Evolutionary conservation across 345 rosid genomes (phyloP).

Genomic region (Turritis glabra): DNA sequence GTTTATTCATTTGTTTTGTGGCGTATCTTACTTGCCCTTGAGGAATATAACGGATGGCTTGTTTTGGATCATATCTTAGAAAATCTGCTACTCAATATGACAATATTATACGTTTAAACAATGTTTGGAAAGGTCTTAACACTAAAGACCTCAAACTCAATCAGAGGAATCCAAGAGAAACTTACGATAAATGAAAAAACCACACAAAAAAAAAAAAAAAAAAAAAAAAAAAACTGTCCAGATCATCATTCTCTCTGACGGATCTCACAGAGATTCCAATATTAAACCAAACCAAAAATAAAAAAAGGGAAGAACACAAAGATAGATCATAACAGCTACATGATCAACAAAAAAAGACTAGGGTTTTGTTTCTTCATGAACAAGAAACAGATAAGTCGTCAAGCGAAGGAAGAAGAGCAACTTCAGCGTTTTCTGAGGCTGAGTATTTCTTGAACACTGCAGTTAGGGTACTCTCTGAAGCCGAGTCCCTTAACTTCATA

Average conservation of each 20-base stretch:
- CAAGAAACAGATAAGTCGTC: constrained; percentile 1
- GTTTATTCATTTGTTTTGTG: constrained; percentile 22
- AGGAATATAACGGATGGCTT: neutral
- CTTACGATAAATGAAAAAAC: neutral
- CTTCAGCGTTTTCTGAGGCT: constrained; percentile 45
- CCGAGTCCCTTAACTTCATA: constrained; percentile 49
- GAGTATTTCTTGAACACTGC: constrained; percentile 64
- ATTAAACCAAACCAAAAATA: neutral
- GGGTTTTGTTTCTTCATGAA: neutral
- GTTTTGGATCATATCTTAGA: neutral
- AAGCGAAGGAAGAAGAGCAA: constrained; percentile 17
- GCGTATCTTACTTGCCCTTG: constrained; percentile 15
- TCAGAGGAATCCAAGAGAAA: neutral
- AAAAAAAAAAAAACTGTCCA: neutral
- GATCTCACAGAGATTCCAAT: neutral
- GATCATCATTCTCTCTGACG: neutral
- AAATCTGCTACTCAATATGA: neutral
- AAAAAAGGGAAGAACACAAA: neutral
- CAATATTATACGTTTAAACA: neutral
- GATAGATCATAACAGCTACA: neutral
- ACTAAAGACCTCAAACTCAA: neutral
- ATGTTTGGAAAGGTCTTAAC: neutral
- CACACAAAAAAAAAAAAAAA: neutral
- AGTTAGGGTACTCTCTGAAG: constrained; percentile 56
- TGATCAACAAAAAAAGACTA: neutral